Percentiles rank a stretch among this genome's conserved stretches.
Conservation (phyloP, 192 early-diverging fungal genomes). For the Backusella sp. region DNA sequence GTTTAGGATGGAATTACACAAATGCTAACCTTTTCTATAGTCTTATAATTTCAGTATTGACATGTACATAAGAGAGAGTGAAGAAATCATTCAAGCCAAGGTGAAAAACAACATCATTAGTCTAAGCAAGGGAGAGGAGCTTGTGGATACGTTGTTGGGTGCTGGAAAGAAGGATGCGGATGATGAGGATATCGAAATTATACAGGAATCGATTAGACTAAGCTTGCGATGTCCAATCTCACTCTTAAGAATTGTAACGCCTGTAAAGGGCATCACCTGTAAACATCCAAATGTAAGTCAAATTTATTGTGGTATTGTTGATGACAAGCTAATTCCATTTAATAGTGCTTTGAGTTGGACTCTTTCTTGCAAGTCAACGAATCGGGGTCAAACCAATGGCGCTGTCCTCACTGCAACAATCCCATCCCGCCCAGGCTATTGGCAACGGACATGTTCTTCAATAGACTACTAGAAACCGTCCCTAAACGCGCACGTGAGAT, state of each 20-base stretch:
- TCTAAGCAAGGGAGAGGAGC: not conserved
- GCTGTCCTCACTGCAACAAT: conserved; percentile 27
- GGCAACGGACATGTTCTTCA: conserved; percentile 13
- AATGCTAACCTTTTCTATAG: not conserved
- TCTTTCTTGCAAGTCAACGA: conserved; percentile 15
- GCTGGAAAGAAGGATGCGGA: not conserved
- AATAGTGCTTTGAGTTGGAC: conserved; percentile 24
- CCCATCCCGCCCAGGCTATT: not conserved
- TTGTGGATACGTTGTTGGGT: not conserved
- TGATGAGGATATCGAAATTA: conserved; percentile 19
- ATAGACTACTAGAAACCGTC: conserved; percentile 3
- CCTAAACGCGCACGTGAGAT: conserved; percentile 14
- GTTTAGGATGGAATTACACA: not conserved
- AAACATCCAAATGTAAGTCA: conserved; percentile 27
- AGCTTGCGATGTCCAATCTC: conserved; percentile 25
- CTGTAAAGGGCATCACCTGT: conserved; percentile 21
- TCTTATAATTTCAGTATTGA: conserved; percentile 10
- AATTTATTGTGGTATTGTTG: not conserved
- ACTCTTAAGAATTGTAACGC: conserved; percentile 1
- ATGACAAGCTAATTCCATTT: no score
- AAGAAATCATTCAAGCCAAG: not conserved
- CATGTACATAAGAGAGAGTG: not conserved
- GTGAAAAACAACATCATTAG: not conserved
- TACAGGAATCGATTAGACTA: conserved; percentile 10
- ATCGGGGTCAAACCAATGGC: conserved; percentile 8